Evolutionary conservation across 169 alveolate species (phyloP).

Genomic region (Eimeria tenella): DNA sequence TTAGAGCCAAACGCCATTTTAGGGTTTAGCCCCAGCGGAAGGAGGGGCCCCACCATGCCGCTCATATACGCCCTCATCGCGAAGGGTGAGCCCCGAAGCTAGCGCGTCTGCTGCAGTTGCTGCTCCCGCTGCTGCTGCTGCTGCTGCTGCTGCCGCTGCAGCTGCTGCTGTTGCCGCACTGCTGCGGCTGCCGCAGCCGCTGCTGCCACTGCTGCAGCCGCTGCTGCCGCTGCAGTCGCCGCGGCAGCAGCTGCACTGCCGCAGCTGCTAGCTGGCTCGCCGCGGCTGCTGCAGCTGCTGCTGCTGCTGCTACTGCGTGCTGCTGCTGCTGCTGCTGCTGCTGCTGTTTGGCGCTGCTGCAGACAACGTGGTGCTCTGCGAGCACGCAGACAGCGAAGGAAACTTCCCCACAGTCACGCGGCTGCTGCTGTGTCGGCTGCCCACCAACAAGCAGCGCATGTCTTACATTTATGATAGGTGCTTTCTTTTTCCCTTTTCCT

Average conservation of each 20-base stretch:
- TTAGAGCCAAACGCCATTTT: not conserved
- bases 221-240: too few species aligned
- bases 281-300: not conserved
- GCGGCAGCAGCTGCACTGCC: too few species aligned
- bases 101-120: not conserved
- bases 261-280: too few species aligned
- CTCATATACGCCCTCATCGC: conserved; percentile 79
- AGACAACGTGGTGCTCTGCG: conserved; percentile 76
- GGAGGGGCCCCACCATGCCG: conserved; percentile 52
- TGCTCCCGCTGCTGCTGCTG: not conserved
- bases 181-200: too few species aligned
- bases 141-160: too few species aligned
- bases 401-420: conserved; percentile 78
- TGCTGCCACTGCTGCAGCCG: too few species aligned
- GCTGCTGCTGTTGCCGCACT: too few species aligned
- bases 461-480: conserved; percentile 73
- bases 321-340: not conserved
- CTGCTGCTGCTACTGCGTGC: not conserved
- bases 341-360: conserved; percentile 1
- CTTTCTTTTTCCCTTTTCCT: not conserved
- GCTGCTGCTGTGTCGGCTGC: conserved; percentile 69
- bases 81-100: conserved; percentile 41
- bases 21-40: conserved; percentile 8
- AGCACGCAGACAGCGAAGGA: conserved; percentile 76
- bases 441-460: conserved; percentile 64